Percentiles rank a stretch among this genome's conserved stretches.
Conservation (phyloP, 345 rosid genomes). For the Syzygium aqueum region DNA sequence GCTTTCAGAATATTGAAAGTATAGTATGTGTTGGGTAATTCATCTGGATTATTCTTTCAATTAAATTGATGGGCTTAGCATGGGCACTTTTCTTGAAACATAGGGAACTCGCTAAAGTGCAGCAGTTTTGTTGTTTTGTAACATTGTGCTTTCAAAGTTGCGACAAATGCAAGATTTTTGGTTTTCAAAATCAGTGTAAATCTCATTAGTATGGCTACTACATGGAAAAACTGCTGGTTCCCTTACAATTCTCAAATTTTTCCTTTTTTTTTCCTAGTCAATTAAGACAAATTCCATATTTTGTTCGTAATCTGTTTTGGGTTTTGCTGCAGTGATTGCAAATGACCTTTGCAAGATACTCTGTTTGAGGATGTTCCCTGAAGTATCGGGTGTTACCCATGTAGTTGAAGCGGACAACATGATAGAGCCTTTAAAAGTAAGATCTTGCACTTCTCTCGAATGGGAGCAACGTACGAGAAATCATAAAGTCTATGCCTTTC, state of each 20-base stretch:
- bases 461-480: slow-evolving; percentile 14
- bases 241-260: background rate
- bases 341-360: slow-evolving; percentile 20
- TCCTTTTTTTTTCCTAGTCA: background rate
- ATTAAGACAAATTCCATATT: background rate
- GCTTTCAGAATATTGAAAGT: background rate
- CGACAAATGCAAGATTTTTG: background rate
- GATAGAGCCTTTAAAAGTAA: slow-evolving; percentile 9
- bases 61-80: background rate
- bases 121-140: background rate
- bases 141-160: background rate
- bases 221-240: background rate
- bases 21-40: background rate
- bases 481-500: slow-evolving; percentile 24
- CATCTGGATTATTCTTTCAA: background rate
- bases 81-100: background rate
- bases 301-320: background rate
- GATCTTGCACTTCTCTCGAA: slow-evolving; percentile 1
- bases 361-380: slow-evolving; percentile 22
- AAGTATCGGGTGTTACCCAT: slow-evolving; percentile 2
- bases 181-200: background rate
- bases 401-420: slow-evolving; percentile 7
- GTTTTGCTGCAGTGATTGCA: slow-evolving; percentile 15
- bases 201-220: background rate
- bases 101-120: background rate